Evolutionary conservation across 345 rosid genomes (phyloP).

Genomic region (Mangifera indica): DNA sequence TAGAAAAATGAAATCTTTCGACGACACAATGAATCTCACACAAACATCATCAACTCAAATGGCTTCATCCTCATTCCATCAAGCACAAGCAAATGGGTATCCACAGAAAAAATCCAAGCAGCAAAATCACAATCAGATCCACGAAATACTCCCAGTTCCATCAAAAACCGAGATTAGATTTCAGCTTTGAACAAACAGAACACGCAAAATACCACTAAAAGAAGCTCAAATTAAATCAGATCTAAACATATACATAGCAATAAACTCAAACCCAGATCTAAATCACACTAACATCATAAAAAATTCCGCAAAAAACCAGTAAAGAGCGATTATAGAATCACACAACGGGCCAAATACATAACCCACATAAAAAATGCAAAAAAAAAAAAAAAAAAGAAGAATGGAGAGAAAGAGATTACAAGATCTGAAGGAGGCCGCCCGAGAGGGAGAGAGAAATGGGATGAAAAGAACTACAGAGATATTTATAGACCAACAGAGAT

Average conservation of each 20-base stretch:
- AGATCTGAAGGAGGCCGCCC: conserved; percentile 21
- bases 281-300: not conserved
- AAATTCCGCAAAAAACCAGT: not conserved
- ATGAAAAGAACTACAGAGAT: not conserved
- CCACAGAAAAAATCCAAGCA: not conserved
- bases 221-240: conserved; percentile 11
- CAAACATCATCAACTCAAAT: not conserved
- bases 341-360: not conserved
- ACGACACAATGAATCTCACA: not conserved
- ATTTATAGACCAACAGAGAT: not conserved
- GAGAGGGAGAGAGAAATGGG: not conserved
- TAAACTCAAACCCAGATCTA: conserved; percentile 18
- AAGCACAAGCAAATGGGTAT: not conserved
- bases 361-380: not conserved
- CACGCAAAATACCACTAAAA: not conserved
- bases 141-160: no score
- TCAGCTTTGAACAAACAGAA: not conserved
- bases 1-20: no score
- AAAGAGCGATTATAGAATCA: not conserved
- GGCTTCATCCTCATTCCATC: not conserved
- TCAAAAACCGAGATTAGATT: not conserved
- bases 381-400: not conserved
- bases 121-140: not conserved
- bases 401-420: conserved; percentile 11
- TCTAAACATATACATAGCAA: not conserved